Evolutionary conservation across 148 eudicot genomes (phyloP).

Genomic region (Gaultheria prostrata): DNA sequence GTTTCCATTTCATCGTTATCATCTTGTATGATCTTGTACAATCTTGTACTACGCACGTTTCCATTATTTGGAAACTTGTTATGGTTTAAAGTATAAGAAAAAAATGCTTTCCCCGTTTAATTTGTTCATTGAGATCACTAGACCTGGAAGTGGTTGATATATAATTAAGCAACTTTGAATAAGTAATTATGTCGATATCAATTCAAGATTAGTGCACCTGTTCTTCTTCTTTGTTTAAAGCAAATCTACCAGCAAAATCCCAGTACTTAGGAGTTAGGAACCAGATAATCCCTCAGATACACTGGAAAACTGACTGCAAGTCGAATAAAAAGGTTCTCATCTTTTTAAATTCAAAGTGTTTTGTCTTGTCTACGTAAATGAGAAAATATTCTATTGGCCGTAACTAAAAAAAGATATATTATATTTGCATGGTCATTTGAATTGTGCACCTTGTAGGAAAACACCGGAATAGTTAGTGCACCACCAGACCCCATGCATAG

Average conservation of each 20-base stretch:
- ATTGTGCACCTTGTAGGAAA: background rate
- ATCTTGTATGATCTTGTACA: background rate
- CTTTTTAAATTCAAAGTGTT: background rate
- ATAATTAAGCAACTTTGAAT: background rate
- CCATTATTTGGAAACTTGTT: background rate
- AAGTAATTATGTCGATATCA: background rate
- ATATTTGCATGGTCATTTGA: background rate
- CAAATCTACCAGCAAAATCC: background rate
- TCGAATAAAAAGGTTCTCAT: background rate
- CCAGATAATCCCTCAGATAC: background rate
- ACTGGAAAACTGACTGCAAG: background rate
- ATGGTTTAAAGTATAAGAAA: background rate
- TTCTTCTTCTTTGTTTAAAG: too few relatives aligned
- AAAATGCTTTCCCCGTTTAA: background rate
- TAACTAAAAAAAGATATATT: background rate
- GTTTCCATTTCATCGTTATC: background rate
- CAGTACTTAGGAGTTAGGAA: too few relatives aligned
- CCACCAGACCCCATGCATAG: conserved; percentile 13
- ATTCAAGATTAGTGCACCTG: background rate
- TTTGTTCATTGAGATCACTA: background rate
- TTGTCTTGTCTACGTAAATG: background rate
- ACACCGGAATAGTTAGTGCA: conserved; percentile 14
- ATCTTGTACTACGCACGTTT: background rate
- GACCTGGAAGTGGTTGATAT: background rate
- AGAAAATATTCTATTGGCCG: background rate